These are phyloP conservation scores for Xerocomus spinulosus DNA, from an alignment of 768 basidiomycete species.

Conservation along the genomic window DNA sequence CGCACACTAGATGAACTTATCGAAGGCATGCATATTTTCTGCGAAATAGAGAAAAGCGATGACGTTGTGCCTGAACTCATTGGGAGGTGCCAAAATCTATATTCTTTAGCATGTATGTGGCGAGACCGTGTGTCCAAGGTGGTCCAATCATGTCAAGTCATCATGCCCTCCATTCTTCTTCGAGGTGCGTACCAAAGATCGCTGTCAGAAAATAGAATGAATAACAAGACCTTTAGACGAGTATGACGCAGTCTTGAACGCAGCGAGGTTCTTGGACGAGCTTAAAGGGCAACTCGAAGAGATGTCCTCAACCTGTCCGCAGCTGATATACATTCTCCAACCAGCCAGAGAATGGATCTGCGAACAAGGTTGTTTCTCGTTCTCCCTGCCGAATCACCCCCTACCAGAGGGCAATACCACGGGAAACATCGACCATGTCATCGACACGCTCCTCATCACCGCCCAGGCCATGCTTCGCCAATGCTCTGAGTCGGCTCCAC, in stretches of 20 bases:
- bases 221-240: slow-evolving; percentile 32
- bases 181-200: slow-evolving; percentile 29
- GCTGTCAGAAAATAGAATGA: neutral
- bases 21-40: slow-evolving; percentile 32
- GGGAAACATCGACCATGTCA: slow-evolving; percentile 37
- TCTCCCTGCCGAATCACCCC: slow-evolving; percentile 3
- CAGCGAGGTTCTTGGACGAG: slow-evolving; percentile 19
- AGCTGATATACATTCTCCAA: slow-evolving; percentile 24
- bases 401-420: neutral
- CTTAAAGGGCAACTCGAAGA: slow-evolving; percentile 25
- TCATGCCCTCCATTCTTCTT: slow-evolving; percentile 32
- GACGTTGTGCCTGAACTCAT: slow-evolving; percentile 21
- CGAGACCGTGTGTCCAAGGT: slow-evolving; percentile 26
- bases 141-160: slow-evolving; percentile 14
- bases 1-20: slow-evolving; percentile 38
- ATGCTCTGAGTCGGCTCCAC: slow-evolving; percentile 27
- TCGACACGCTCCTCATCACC: slow-evolving; percentile 60
- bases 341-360: slow-evolving; percentile 29
- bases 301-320: slow-evolving; percentile 28
- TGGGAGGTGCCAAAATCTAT: slow-evolving; percentile 24
- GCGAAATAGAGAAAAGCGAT: slow-evolving; percentile 26
- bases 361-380: slow-evolving; percentile 25
- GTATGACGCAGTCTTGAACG: slow-evolving; percentile 27
- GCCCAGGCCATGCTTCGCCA: slow-evolving; percentile 55
- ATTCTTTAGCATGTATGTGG: slow-evolving; percentile 25